Evolutionary conservation across 2,329 filamentous ascomycete genomes (phyloP), one percentile per base, ranked within the genome.

Genomic region (Penicillium nordicum): DNA sequence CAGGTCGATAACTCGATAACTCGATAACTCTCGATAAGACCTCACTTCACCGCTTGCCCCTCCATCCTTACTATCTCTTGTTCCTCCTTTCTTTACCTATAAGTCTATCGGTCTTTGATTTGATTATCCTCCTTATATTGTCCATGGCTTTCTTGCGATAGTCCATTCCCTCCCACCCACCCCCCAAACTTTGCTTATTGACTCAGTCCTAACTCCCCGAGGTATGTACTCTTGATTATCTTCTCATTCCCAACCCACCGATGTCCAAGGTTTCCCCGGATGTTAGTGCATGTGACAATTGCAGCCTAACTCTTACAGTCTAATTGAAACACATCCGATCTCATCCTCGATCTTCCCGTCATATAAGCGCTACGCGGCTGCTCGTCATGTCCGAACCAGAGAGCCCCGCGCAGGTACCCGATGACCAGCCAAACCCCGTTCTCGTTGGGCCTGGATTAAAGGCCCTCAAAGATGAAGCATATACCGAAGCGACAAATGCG

Each of bases 361-460:
- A 11, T 21, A 40, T 44, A 44, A 36, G 27, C 21, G 9, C 30
- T 25, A n/a, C 29, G 32, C 11, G 18, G 29, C n/a, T 34, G 43
- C 18, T 51, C 53, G 47, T 47, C 51, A 72, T 71, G 68, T 62
- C 66, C 50, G 58, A 65, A 44, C 55, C 63, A 60, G 61, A 59
- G 44, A 63, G 61, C 57, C 63, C 64, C 57, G 57, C 58, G 55
- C 49, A 54, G 30, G 58, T 68, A 36, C 64, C 69, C 50, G 63
- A 68, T 29, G 64, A 55, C 45, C 69, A 71, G 53, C 69, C 67
- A 48, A 62, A 72, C 48, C 68, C 69, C 6, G 62, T 69, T 21
- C 55, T 69, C 16, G 66, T 72, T 45, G 68, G 68, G 8, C 63
- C 69, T 18, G 67, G 66, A 7, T 49, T 71, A 40, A 63, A 64